Conservation (phyloP, 2,329 filamentous ascomycete genomes). For the Pseudocercospora ulei region DNA sequence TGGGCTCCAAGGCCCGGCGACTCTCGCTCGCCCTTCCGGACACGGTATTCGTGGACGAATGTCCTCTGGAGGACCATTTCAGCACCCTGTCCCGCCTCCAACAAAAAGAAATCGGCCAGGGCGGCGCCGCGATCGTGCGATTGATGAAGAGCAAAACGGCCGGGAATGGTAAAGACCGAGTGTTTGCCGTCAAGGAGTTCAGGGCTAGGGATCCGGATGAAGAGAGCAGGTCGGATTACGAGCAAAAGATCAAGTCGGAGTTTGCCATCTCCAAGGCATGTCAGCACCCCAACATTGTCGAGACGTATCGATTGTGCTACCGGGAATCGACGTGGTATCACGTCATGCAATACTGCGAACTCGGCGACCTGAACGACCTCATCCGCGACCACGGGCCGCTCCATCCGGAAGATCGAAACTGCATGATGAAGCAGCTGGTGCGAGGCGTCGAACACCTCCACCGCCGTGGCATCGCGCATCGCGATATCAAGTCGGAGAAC, state of each 20-base stretch:
- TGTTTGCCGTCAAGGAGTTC: conserved; percentile 84
- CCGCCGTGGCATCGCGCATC: conserved; percentile 73
- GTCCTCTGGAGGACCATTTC: conserved; percentile 40
- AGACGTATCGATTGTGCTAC: conserved; percentile 62
- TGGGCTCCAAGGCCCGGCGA: conserved; percentile 32
- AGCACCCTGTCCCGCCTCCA: conserved; percentile 62
- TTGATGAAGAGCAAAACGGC: conserved; percentile 65
- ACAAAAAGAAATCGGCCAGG: conserved; percentile 68
- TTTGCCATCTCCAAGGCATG: conserved; percentile 78
- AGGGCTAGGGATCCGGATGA: conserved; percentile 61
- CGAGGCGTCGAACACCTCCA: conserved; percentile 77
- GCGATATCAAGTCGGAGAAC: conserved; percentile 86
- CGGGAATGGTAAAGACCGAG: conserved; percentile 43
- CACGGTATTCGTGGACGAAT: conserved; percentile 29
- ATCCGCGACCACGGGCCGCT: conserved; percentile 59
- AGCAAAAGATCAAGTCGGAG: conserved; percentile 84
- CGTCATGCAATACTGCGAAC: conserved; percentile 83
- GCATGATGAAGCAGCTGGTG: conserved; percentile 81
- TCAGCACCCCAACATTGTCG: conserved; percentile 78
- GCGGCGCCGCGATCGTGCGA: conserved; percentile 71
- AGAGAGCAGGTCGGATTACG: conserved; percentile 58
- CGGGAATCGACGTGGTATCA: conserved; percentile 69
- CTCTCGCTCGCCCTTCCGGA: conserved; percentile 30
- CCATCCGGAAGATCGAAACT: conserved; percentile 62
- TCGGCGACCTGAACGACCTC: conserved; percentile 69